Base-by-base conservation (phyloP, 1,284 basidiomycete genomes). In the Trichosporon sp. region DNA sequence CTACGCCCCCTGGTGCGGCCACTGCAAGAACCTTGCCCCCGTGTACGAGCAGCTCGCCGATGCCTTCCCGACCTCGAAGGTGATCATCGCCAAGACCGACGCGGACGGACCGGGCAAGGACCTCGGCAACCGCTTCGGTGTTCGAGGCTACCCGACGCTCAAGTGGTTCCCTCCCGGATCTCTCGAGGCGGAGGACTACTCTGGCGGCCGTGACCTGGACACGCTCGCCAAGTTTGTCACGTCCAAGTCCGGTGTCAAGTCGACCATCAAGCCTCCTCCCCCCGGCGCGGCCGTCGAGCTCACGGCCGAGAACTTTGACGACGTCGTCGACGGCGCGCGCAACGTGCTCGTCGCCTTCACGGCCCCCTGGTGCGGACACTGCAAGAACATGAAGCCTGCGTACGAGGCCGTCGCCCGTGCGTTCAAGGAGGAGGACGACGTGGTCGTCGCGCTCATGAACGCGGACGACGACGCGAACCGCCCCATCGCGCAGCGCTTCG, bases 311-410 rank as follows among this genome's bases (percentile, higher is more conserved):
- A 91, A 89, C 74, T 96, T 95, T 80, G 88, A 93, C 75, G 87
- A 90, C 1, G 86, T 95, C 69, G 78, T 92, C 78, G 89, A 95
- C 79, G 81, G 88, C 21, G 86, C 88, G 35, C 94, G 94, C 85
- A 88, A 95, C 78, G 92, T 94, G 63, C 86, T 97, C n/a, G 92
- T 97, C 66, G 88, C 94, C 2, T 96, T 96, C 86, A 96, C 93
- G 73, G 91, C 91, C 79, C 85, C 86, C 40, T 86, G 85, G 85
- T 75, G 74, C 56, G 72, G 74, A 5, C 73, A 74, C 73, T 74
- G 73, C 73, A 74, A 74, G 86, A 88, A 79, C 76, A 84, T 97
- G 83, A 96, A 97, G 85, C 94, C 94, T 12, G 87, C 88, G 26
- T 96, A 93, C 82, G 94, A 96, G 80, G 88, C 91, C 81, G 91